These are phyloP conservation scores for Suhomyces kilbournensis DNA, from an alignment of 805 yeast genomes.

Conservation along the genomic window DNA sequence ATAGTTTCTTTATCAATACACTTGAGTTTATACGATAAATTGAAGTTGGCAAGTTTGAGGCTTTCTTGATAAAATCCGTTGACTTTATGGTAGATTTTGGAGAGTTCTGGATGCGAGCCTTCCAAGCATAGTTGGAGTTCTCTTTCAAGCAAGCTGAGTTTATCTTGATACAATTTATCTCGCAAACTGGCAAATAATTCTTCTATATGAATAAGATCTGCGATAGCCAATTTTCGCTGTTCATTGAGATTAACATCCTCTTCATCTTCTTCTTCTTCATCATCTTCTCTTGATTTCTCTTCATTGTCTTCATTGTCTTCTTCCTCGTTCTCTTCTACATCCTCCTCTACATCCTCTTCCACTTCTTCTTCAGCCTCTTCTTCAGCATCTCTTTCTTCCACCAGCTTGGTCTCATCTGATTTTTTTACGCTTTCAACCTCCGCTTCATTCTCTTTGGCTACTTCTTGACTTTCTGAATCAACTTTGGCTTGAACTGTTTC, in stretches of 20 bases:
- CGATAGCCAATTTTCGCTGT: constrained; percentile 61
- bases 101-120: constrained; percentile 89
- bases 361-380: constrained; percentile 35
- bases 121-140: constrained; percentile 84
- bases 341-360: constrained; percentile 10
- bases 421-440: not conserved
- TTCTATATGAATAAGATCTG: constrained; percentile 76
- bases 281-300: constrained; percentile 4
- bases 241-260: constrained; percentile 28
- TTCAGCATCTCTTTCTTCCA: not conserved
- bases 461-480: not conserved
- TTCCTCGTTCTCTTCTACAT: constrained; percentile 9
- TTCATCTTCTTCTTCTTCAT: constrained; percentile 7
- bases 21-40: constrained; percentile 57
- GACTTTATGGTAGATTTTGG: constrained; percentile 66
- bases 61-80: constrained; percentile 72
- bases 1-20: constrained; percentile 79
- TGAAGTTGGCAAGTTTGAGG: constrained; percentile 44
- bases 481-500: not conserved
- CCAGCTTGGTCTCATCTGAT: not conserved
- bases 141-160: constrained; percentile 68
- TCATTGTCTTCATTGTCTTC: constrained; percentile 2
- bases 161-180: constrained; percentile 82
- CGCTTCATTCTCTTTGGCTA: constrained; percentile 26
- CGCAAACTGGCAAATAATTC: constrained; percentile 81